Base-by-base conservation (phyloP, 805 yeast species). In the Pichia membranifaciens region DNA sequence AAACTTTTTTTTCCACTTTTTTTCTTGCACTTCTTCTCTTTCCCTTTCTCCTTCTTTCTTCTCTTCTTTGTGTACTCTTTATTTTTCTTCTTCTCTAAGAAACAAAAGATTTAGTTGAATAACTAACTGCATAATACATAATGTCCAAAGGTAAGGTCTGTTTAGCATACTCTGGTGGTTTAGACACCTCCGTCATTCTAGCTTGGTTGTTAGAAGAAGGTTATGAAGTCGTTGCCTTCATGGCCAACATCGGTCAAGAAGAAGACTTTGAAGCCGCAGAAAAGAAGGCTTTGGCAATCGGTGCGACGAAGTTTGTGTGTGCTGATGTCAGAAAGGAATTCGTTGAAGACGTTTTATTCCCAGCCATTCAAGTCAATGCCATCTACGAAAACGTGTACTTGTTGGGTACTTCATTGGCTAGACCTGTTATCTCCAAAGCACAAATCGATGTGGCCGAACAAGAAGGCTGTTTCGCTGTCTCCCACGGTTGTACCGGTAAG, bases 401-500 rank as follows among this genome's bases (percentile, higher is more conserved):
- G 51, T 78, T 93, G 61, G 99, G 99, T 63, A 93, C 99, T 49
- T 89, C 99, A 13, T 76, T 93, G 64, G 99, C 99, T 44, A 86
- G 99, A 76, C 99, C 99, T 33, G 96, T 91, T 49, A 93, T 93
- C 69, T 96, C 99, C 48, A 83, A 90, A 73, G 99, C 99, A 44
- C 99, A 93, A 74, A 93, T 93, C 67, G 78, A 85, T 62, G 97
- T 88, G 55, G 99, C 99, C 53, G 95, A 89, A 73, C 79, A 86
- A 62, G 95, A 93, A 70, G 97, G 97, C 55, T 93, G 99, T 78
- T 89, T 91, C 61, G 98, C 98, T 45, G 99, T 93, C 43, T 82
- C 96, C 42, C 99, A 93, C 70, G 99, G 99, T 55, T 93, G 99
- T 75, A 93, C 99, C 58, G 99, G 99, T 74, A 93, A 93, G 76